Evolutionary conservation across 345 rosid species (phyloP), one percentile per base, ranked within the genome.

Genomic region (Lumnitzera littorea): DNA sequence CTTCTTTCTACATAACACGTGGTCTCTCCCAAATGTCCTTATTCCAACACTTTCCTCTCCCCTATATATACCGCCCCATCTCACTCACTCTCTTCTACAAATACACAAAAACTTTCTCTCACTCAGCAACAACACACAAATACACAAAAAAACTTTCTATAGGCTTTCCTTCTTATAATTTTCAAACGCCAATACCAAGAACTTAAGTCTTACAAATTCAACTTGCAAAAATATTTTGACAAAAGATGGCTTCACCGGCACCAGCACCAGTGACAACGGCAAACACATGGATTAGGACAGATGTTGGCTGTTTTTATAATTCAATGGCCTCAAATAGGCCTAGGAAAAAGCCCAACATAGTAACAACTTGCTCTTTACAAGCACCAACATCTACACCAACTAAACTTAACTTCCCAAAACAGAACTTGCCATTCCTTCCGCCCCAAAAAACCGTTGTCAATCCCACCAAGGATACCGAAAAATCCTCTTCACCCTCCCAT

Each of bases 361-460:
- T 3, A 20, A 27, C 41, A 24, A 56, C 71, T 1, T 81, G 73
- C 63, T 80, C 91, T 17, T 68, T 85, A 25, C 89, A 74, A 58
- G 74, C 86, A 17, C 84, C 83, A 57, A 70, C 67, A 24, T n/a
- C 55, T 24, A 14, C 63, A 24, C 31, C 63, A 4, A 13, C 65
- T 23, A 2, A 25, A 71, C 75, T 76, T 29, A 84, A 76, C 70
- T 77, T 84, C 57, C 79, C 87, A 5, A 81, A 84, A 55, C 79
- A 64, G 13, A 64, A 13, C 41, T 10, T 41, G 16, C 12, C 46
- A 24, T 13, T 48, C 16, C n/a, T 46, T 3, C 46, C 51, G 2
- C 8, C 47, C 27, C 15, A 23, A 50, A 9, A 20, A 41, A n/a
- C 56, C 15, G 16, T 29, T 36, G 10, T 4, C 43, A 4, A 36